Evolutionary conservation across 139 green algal genomes (phyloP).

Genomic region (Diplosphaera chodatii): DNA sequence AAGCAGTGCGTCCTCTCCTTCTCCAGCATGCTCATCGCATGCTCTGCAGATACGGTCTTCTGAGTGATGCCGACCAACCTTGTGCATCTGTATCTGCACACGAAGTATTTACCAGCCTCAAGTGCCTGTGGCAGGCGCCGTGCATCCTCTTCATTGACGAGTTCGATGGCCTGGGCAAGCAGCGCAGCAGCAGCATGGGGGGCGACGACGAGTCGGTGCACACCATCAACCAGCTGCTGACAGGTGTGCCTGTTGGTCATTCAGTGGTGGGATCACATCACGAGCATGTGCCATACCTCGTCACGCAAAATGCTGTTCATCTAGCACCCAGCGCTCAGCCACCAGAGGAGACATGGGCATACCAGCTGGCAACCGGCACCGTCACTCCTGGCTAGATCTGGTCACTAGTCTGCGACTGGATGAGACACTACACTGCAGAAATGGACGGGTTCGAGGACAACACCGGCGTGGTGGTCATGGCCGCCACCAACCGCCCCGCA

Average conservation of each 20-base stretch:
- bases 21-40: too few species aligned
- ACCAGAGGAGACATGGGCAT: too few species aligned
- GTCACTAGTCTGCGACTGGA: neutral
- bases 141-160: slow-evolving; percentile 98
- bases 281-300: too few species aligned
- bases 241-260: too few species aligned
- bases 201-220: slow-evolving; percentile 72
- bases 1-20: slow-evolving; percentile 9
- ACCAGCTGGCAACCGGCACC: too few species aligned
- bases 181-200: slow-evolving; percentile 34
- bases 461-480: slow-evolving; percentile 90
- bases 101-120: neutral
- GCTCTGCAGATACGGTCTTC: too few species aligned
- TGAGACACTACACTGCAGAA: slow-evolving; percentile 40
- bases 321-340: too few species aligned
- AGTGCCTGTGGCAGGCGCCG: slow-evolving; percentile 38
- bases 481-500: slow-evolving; percentile 90
- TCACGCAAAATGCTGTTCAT: too few species aligned
- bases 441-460: slow-evolving; percentile 99
- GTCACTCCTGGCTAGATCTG: too few species aligned
- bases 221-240: slow-evolving; percentile 96
- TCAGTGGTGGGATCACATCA: too few species aligned
- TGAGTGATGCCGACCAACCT: neutral
- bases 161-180: slow-evolving; percentile 87
- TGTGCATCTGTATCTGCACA: too few species aligned